Percentiles rank a stretch among this genome's conserved stretches.
These are phyloP conservation scores for Musa itinerans DNA, from an alignment of 176 grass and related monocot genomes.

Conservation along the genomic window DNA sequence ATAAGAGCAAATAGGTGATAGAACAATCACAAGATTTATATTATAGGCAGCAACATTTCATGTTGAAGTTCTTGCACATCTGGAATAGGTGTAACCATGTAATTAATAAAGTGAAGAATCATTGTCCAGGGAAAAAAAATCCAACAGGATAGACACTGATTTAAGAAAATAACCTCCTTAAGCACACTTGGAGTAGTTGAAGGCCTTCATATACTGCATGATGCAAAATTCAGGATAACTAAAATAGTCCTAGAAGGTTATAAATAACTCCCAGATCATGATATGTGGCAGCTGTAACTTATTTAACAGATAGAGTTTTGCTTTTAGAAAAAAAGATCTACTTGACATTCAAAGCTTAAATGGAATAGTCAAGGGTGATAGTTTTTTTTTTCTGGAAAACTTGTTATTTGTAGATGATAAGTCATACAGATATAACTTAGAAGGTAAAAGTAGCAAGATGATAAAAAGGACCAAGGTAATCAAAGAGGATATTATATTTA, in stretches of 20 bases:
- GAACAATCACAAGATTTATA: too few species aligned
- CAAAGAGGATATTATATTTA: neutral
- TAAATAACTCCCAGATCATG: neutral
- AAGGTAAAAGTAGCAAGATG: neutral
- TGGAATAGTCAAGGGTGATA: neutral
- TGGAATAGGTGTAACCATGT: too few species aligned
- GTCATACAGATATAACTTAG: neutral
- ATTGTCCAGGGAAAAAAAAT: neutral
- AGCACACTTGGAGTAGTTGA: neutral
- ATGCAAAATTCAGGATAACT: constrained; percentile 1
- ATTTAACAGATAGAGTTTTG: neutral
- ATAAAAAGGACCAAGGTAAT: neutral
- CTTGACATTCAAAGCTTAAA: neutral
- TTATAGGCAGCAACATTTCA: too few species aligned
- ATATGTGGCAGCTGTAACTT: neutral
- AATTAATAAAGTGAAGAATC: too few species aligned
- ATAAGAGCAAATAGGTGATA: too few species aligned
- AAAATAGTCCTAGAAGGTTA: neutral
- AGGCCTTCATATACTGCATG: neutral
- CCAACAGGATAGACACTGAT: neutral
- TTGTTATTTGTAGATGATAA: neutral
- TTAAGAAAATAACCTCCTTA: neutral
- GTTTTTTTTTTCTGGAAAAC: neutral
- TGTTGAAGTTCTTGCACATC: too few species aligned
- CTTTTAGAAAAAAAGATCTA: neutral